Base-by-base conservation (phyloP, 208 protist genomes). In the Wallacemonas rigidus region DNA sequence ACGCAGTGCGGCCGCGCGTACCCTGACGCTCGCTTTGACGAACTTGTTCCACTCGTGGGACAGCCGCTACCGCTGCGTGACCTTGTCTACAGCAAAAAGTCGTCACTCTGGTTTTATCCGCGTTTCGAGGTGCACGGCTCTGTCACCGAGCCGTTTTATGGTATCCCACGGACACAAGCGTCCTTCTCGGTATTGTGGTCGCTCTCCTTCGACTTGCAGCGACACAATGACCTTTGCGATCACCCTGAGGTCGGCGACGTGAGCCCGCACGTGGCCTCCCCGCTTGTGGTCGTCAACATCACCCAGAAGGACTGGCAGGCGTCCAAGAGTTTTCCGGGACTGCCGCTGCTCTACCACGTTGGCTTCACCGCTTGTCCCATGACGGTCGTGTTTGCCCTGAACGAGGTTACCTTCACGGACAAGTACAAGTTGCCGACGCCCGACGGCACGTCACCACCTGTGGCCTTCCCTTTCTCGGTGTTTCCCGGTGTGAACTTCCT, bases 401-500 rank as follows among this genome's bases (percentile, higher is more conserved):
- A 96, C 72, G 82, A 92, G 62, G 62, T 96, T 8, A 65, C 73
- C 5, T 96, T 96, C 71, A 87, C 78, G 0, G 76, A 79, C 14
- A 69, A 61, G 41, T 94, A 90, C 67, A 72, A 80, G 15, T 61
- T 96, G 12, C 76, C 56, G 14, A 71, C 86, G 26, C 86, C 82
- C 44, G 80, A 80, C 9, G 67, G 67, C 12, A 74, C 79, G 57
- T 58, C 80, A 36, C 73, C 92, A 43, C 62, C 78, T 39, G 79
- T 74, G 2, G 61, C 64, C 0, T 86, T 82, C 64, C 83, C 87
- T 1, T 92, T 89, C 78, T 77, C 57, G 9, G 26, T 96, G 45
- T 74, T 68, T 58, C 50, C 85, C 17, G 91, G 91, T 7, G 82
- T 93, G 14, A 96, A 96, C 78, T 92, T 96, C 82, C 61, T 96